Base-by-base conservation (phyloP, 176 grass and related monocot species). In the Cenchrus americanus region DNA sequence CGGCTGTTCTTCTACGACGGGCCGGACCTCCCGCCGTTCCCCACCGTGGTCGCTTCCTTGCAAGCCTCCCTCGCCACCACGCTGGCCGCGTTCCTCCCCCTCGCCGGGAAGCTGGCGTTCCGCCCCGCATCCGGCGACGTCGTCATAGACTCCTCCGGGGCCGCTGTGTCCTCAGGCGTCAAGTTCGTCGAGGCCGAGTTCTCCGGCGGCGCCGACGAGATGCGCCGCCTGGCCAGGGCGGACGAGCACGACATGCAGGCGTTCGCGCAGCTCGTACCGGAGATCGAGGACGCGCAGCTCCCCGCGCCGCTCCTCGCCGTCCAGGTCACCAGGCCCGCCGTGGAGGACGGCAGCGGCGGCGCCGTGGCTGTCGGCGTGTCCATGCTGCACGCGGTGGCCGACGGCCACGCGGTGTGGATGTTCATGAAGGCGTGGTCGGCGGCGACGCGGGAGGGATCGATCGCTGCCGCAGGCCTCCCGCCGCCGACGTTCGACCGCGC, bases 351-450 rank as follows among this genome's bases (percentile, higher is more conserved):
- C 18, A 67, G 69, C 7, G 23, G 84, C 18, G 78, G 75, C 7
- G 23, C 80, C 65, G 18, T 84, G 7, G 79, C 51, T 30, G 10
- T 89, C 19, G 87, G 84, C n/a, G 77, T 82, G n/a, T 44, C 83
- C 57, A n/a, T 84, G 8, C 83, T 62, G 44, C 91, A 92, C 48
- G 52, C 83, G n/a, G 79, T 63, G 12, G 88, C 78, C 21, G 91
- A 92, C 55, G 91, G 91, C 0, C 64, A 63, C 10, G 59, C 83
- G 10, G 57, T 92, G 18, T 92, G 90, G 90, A 23, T 22, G 62
- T 92, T 92, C 68, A 71, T 89, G 69, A 71, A 37, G 34, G 85
- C 79, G 21, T 92, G 90, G 86, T 63, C 87, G 14, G 23, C 43
- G 54, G 71, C 81, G 55, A 71, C 83, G 23, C 69, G 62, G 24